Evolutionary conservation across 345 rosid species (phyloP), one percentile per base, ranked within the genome.

Genomic region (Streptanthus diversifolius): DNA sequence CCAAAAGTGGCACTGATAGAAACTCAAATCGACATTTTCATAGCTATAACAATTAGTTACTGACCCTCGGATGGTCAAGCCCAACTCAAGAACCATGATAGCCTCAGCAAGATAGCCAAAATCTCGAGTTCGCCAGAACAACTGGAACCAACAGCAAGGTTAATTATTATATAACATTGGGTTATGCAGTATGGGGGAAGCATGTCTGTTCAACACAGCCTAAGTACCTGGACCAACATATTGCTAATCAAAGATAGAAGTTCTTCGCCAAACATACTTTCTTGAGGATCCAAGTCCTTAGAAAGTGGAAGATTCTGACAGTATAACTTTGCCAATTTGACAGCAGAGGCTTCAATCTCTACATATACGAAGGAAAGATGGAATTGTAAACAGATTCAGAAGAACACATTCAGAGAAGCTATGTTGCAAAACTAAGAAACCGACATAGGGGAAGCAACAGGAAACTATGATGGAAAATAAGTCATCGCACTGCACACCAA

Each of bases 241-340:
- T 82, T 90, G 88, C 90, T 83, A 5, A 80, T 81, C 79, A 88
- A 80, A 71, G 92, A 82, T 63, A 95, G 76, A 69, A 95, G 85
- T 83, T 95, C 99, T 82, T 90, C 98, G 24, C 99, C 98, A 61
- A 88, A 87, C 90, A 95, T 86, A 74, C 83, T 88, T 84, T 95
- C 98, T 74, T 90, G 97, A 49, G 84, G 88, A 79, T 91, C 99
- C 85, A 91, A 80, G 72, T 90, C 93, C 85, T 86, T 91, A 5
- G 98, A 91, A 55, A 90, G 93, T 8, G 88, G 83, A 73, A 91
- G 92, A 75, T 76, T 88, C 75, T 83, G 80, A 81, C 89, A 86
- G 64, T 80, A 92, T 77, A 87, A 79, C 82, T 90, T 87, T 25
- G 77, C 84, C 90, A 92, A 83, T 74, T 87, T 79, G 43, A 86